Conservation (phyloP, 2,329 filamentous ascomycete species). For the Trichoderma afroharzianum region DNA sequence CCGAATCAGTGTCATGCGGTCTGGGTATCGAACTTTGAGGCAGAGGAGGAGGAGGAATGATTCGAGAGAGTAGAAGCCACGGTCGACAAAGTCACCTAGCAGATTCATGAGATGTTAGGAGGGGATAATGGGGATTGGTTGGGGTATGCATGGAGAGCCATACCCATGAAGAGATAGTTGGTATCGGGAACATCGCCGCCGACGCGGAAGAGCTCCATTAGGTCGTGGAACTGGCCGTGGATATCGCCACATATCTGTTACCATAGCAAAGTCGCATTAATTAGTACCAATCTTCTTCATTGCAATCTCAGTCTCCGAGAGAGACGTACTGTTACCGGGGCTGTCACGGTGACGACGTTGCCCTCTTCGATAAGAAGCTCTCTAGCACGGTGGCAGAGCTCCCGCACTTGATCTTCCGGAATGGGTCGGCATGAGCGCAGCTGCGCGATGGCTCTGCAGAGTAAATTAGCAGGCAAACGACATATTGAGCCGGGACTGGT, state of each 20-base stretch:
- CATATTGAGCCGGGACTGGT: conserved; percentile 18
- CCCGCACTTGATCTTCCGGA: conserved; percentile 89
- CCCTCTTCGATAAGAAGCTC: conserved; percentile 96
- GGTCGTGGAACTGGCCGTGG: conserved; percentile 91
- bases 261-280: conserved; percentile 5
- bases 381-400: conserved; percentile 94
- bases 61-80: conserved; percentile 96
- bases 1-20: conserved; percentile 92
- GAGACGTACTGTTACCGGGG: conserved; percentile 76
- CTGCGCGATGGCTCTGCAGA: conserved; percentile 80
- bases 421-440: conserved; percentile 94
- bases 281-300: background rate
- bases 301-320: background rate
- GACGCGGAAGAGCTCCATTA: conserved; percentile 95
- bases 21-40: conserved; percentile 94
- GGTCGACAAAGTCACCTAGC: conserved; percentile 90
- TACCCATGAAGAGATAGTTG: conserved; percentile 96
- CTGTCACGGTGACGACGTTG: conserved; percentile 92
- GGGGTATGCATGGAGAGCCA: conserved; percentile 21
- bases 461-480: conserved; percentile 8
- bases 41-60: conserved; percentile 93
- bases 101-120: background rate
- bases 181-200: conserved; percentile 93
- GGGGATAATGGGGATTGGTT: background rate
- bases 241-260: conserved; percentile 88